A percentile compares a stretch with the other conserved stretches of the same genome.
These are phyloP conservation scores for Mychonastes homosphaera DNA, from an alignment of 139 green algal genomes.

Conservation along the genomic window DNA sequence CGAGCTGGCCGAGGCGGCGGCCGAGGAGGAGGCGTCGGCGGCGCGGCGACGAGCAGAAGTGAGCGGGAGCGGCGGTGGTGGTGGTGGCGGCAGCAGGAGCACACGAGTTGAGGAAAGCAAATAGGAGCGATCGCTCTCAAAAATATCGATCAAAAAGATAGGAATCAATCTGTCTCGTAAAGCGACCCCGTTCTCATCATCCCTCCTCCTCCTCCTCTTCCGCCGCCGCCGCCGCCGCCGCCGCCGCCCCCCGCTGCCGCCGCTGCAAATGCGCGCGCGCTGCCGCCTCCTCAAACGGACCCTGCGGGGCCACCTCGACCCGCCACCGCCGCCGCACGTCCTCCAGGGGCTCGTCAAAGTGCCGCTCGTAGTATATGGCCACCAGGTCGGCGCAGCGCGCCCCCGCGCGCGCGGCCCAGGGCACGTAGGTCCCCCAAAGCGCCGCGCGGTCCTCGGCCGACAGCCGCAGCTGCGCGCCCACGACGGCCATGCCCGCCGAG, in stretches of 20 bases:
- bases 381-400: constrained; percentile 65
- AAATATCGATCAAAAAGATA: not conserved
- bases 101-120: not conserved
- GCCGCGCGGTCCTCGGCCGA: constrained; percentile 33
- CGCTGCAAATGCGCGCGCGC: not conserved
- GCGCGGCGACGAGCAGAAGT: not conserved
- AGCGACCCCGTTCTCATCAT: not conserved
- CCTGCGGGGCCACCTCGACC: too few species aligned
- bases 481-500: constrained; percentile 77
- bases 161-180: not conserved
- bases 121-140: not conserved
- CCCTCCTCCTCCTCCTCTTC: too few species aligned
- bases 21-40: not conserved
- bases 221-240: too few species aligned
- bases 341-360: constrained; percentile 49
- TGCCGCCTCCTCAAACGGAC: too few species aligned
- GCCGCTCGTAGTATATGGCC: constrained; percentile 81
- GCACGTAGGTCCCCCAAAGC: constrained; percentile 55
- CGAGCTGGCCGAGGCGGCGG: not conserved
- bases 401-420: constrained; percentile 80
- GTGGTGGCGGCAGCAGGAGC: not conserved
- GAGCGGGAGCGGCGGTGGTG: not conserved
- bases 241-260: too few species aligned
- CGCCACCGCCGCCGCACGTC: not conserved
- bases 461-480: constrained; percentile 60